Evolutionary conservation across 345 rosid genomes (phyloP).

Genomic region (Barbarea vulgaris): DNA sequence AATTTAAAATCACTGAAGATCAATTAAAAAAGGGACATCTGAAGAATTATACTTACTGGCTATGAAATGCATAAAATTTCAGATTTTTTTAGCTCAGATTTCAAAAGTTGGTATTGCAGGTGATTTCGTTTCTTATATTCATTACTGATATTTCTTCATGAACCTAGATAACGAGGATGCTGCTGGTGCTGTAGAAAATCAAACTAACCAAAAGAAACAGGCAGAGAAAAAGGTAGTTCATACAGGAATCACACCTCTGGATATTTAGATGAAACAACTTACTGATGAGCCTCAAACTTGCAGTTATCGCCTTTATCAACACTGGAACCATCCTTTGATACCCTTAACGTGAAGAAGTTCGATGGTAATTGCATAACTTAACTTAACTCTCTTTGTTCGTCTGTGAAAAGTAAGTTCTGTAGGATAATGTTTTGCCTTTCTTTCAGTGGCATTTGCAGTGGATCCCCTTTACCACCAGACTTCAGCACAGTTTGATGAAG

Average conservation of each 20-base stretch:
- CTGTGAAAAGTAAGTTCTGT: constrained; percentile 25
- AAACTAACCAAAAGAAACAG: constrained; percentile 66
- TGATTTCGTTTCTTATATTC: neutral
- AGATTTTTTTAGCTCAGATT: neutral
- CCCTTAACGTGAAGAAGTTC: constrained; percentile 84
- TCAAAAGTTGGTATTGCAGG: neutral
- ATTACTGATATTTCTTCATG: constrained; percentile 27
- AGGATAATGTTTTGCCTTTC: constrained; percentile 35
- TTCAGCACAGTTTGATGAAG: constrained; percentile 97
- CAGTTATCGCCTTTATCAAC: constrained; percentile 87
- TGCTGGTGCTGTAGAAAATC: constrained; percentile 47
- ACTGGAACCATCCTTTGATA: constrained; percentile 79
- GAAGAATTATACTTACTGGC: neutral
- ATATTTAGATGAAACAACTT: constrained; percentile 4
- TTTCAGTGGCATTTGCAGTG: constrained; percentile 85
- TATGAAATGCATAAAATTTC: neutral
- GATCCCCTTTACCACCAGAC: constrained; percentile 98
- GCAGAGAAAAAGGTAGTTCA: constrained; percentile 60
- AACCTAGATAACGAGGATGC: constrained; percentile 56
- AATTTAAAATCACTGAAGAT: neutral
- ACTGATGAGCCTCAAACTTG: constrained; percentile 44
- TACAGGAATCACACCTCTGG: constrained; percentile 11
- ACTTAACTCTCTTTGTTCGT: constrained; percentile 20
- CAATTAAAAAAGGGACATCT: neutral
- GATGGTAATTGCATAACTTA: constrained; percentile 60